A percentile compares a stretch with the other conserved stretches of the same genome.
These are phyloP conservation scores for Corinectria fuckeliana DNA, from an alignment of 2,329 filamentous ascomycete genomes.

Conservation along the genomic window DNA sequence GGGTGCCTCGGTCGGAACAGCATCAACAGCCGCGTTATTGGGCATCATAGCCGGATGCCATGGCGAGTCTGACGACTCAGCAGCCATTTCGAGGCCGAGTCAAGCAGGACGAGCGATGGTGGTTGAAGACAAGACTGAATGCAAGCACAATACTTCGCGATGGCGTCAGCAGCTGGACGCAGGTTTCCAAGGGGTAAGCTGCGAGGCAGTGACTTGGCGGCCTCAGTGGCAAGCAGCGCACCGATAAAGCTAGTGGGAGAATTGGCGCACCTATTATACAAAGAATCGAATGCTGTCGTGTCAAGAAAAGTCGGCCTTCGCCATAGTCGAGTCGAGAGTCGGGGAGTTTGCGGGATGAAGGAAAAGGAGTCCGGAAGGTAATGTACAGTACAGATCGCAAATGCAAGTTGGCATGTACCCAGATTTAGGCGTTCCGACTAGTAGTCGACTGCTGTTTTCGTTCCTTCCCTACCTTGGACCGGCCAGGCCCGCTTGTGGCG, in stretches of 20 bases:
- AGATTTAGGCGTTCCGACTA: constrained; percentile 29
- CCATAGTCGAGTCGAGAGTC: constrained; percentile 28
- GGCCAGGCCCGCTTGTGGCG: constrained; percentile 22
- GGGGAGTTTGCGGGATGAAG: constrained; percentile 19
- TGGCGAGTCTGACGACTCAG: constrained; percentile 44
- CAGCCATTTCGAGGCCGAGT: constrained; percentile 45
- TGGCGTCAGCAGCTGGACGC: constrained; percentile 34
- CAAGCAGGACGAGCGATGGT: constrained; percentile 19
- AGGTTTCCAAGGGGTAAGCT: constrained; percentile 32
- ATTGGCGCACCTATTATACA: constrained; percentile 36
- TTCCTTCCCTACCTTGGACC: constrained; percentile 20
- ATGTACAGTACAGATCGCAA: constrained; percentile 37
- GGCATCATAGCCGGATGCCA: constrained; percentile 53
- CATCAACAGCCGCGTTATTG: constrained; percentile 36
- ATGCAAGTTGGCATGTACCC: constrained; percentile 41
- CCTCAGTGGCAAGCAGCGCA: constrained; percentile 30
- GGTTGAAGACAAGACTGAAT: constrained; percentile 22
- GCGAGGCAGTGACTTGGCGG: background rate
- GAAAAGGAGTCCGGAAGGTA: constrained; percentile 30
- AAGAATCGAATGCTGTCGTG: constrained; percentile 25
- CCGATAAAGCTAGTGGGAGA: background rate
- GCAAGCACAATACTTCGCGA: constrained; percentile 32
- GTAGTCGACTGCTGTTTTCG: constrained; percentile 29
- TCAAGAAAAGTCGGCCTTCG: constrained; percentile 25
- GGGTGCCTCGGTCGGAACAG: constrained; percentile 26